Base-by-base conservation (phyloP, 805 yeast genomes). In the Wickerhamomyces hampshirensis region DNA sequence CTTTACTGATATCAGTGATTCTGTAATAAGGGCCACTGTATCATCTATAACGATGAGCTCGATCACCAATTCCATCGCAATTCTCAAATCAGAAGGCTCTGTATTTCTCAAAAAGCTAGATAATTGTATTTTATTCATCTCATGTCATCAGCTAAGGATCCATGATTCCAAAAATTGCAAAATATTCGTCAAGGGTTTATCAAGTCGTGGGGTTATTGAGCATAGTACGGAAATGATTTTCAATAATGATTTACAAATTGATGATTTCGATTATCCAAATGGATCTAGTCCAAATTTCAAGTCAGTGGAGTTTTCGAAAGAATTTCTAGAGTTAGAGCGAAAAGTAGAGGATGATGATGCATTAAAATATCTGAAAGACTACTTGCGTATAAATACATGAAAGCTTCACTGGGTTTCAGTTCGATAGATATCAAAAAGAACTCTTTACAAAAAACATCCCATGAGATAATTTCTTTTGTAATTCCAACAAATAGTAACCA, bases 231-330 rank as follows among this genome's bases (percentile, higher is more conserved):
- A 29, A 6, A 27, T 51, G 26, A 24, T 17, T 15, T 42, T 53
- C 17, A 30, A 31, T 14, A 32, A 40, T 4, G 46, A 33, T 2
- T 28, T 53, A 3, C 27, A 17, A 2, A 28, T 53, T 9, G 48
- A 45, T 33, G 56, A 53, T 31, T 53, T 53, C 31, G 47, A 49
- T 21, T 31, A 32, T 19, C 55, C 55, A n/a, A 39, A 43, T 29
- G 53, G 24, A 21, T 21, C 11, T 11, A 43, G 52, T 34, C 40
- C 37, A 3, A 53, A 44, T 28, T 46, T 26, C 19, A 13, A 19
- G 2, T 19, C 16, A 3, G 23, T 19, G 6, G 15, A 13, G 2
- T 30, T 31, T 9, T 8, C 23, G 2, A 24, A 35, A 10, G 34
- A 36, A 4, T 13, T 37, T 5, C 5, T 21, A 8, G 23, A 5